Percentiles rank a stretch among this genome's conserved stretches.
These are phyloP conservation scores for Arthrobotrys sphaeroides DNA, from an alignment of 2,329 filamentous ascomycete genomes.

Conservation along the genomic window DNA sequence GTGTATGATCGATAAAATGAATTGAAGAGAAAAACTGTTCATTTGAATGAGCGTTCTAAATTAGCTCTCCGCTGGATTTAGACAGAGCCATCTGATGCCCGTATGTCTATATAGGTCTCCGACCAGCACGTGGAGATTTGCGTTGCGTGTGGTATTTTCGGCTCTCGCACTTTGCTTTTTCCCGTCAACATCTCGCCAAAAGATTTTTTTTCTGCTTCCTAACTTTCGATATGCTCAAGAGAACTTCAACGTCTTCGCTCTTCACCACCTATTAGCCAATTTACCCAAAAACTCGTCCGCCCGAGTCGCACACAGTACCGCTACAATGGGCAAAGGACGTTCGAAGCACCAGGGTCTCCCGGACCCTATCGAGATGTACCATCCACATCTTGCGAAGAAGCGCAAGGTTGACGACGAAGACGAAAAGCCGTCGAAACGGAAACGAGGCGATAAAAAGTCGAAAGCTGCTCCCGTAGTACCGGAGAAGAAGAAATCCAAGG, in stretches of 20 bases:
- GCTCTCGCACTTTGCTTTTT: constrained; percentile 6
- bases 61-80: too few relatives aligned
- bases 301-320: constrained; percentile 31
- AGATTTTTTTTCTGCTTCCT: constrained; percentile 26
- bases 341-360: constrained; percentile 94
- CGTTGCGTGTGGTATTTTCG: constrained; percentile 48
- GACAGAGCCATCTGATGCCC: too few relatives aligned
- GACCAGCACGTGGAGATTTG: neutral
- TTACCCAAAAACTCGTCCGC: constrained; percentile 9
- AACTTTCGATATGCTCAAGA: neutral
- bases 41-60: too few relatives aligned
- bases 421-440: constrained; percentile 58
- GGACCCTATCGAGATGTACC: constrained; percentile 78
- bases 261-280: neutral
- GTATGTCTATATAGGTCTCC: neutral
- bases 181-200: neutral
- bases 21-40: too few relatives aligned
- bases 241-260: constrained; percentile 1
- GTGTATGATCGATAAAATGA: too few relatives aligned
- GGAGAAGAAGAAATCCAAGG: constrained; percentile 56
- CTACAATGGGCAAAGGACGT: constrained; percentile 84
- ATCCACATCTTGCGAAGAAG: constrained; percentile 76
- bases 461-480: constrained; percentile 11
- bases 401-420: constrained; percentile 72
- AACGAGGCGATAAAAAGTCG: constrained; percentile 59